Evolutionary conservation across 805 yeast species (phyloP).

Genomic region (Pichia deserticola): DNA sequence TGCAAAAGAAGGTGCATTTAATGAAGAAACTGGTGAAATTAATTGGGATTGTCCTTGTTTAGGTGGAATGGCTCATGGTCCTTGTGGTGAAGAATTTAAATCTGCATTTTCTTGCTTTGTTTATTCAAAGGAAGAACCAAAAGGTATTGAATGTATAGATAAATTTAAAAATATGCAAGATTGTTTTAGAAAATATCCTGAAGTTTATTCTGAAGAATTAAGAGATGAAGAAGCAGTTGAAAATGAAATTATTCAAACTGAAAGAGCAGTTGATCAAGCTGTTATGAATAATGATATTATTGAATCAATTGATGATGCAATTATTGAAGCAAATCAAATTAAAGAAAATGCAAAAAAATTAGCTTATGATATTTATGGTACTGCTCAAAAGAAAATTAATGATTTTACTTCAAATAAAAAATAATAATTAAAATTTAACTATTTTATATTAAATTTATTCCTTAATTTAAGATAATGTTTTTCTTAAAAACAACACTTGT

Average conservation of each 20-base stretch:
- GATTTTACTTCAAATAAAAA: conserved; percentile 2
- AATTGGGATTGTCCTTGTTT: conserved; percentile 99
- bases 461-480: too few relatives aligned
- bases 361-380: conserved; percentile 12
- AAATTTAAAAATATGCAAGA: conserved; percentile 88
- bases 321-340: conserved; percentile 16
- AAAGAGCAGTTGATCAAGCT: conserved; percentile 13
- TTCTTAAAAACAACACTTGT: too few relatives aligned
- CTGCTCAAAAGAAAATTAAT: conserved; percentile 15
- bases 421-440: too few relatives aligned
- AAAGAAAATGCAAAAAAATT: conserved; percentile 8
- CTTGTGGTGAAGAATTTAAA: conserved; percentile 94
- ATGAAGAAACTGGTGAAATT: conserved; percentile 97
- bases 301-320: conserved; percentile 17
- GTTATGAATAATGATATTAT: conserved; percentile 14
- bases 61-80: conserved; percentile 98
- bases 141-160: conserved; percentile 91
- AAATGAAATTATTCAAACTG: conserved; percentile 9
- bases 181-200: conserved; percentile 91
- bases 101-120: conserved; percentile 93
- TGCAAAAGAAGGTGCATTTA: conserved; percentile 61
- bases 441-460: too few relatives aligned
- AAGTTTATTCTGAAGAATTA: conserved; percentile 85
- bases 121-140: conserved; percentile 89
- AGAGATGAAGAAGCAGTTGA: conserved; percentile 59